Base-by-base conservation (phyloP, 257 asterid genomes). In the Petrea volubilis region DNA sequence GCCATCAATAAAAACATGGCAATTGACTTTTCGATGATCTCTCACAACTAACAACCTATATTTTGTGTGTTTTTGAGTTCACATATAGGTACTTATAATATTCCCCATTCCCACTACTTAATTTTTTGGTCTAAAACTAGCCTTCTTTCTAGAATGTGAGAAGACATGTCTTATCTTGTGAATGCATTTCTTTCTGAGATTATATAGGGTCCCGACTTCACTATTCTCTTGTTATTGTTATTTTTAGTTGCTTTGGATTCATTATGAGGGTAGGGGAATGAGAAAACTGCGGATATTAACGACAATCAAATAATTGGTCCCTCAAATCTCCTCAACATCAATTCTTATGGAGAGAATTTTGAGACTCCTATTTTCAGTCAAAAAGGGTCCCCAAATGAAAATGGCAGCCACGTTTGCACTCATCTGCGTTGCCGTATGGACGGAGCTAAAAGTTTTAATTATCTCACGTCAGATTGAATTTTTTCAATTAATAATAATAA, bases 1-100 rank as follows among this genome's bases (percentile, higher is more conserved):
- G 50, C 60, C 67, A 49, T 52, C 10, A 63, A 64, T 28, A 58
- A 41, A n/a, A 64, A 55, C 20, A 64, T 56, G 70, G 53, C 63
- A 33, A 53, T 71, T 77, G 59, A 55, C 63, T 49, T 49, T 53
- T 31, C 10, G 28, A 33, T 18, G 49, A 76, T 61, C 21, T 20
- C 25, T 43, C 18, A 47, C 52, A 15, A 13, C 14, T 13, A n/a
- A 23, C 52, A 51, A 18, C 17, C 13, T 38, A 14, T 52, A 3
- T 4, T 21, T 38, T 24, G 50, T 8, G 4, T 59, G 20, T 47
- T 15, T 60, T 60, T 58, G 3, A 33, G 17, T 5, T 13, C 15
- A 43, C 38, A 27, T n/a, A 55, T 65, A 10, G 25, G 15, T 47
- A 12, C 25, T n/a, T n/a, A n/a, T n/a, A n/a, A 0, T 43, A 9